phyloP scores from a whole-genome alignment of 2,329 filamentous ascomycete genomes.

The Aspergillus thermomutatus region DNA sequence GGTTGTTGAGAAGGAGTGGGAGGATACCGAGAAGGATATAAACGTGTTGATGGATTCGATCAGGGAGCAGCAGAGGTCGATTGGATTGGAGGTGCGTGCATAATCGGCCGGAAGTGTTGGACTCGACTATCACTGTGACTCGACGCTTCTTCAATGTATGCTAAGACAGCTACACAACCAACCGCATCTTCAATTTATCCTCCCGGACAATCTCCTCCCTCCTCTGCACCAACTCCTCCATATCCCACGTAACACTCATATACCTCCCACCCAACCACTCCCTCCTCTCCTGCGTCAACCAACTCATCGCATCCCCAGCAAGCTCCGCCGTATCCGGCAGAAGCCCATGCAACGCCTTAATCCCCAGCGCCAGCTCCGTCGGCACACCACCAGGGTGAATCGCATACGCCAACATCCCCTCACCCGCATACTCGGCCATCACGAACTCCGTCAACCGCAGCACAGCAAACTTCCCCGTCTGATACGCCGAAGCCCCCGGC shows the following conservation, averaged over 20 bases:
- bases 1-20: slow-evolving; percentile 21
- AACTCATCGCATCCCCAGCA: slow-evolving; percentile 21
- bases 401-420: slow-evolving; percentile 11
- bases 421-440: background rate
- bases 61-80: slow-evolving; percentile 5
- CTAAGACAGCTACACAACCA: background rate
- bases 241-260: slow-evolving; percentile 20
- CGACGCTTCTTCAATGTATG: background rate
- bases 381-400: slow-evolving; percentile 11
- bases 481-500: slow-evolving; percentile 28
- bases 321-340: slow-evolving; percentile 12
- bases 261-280: slow-evolving; percentile 27
- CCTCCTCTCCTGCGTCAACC: slow-evolving; percentile 19
- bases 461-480: slow-evolving; percentile 42
- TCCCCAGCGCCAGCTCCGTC: slow-evolving; percentile 8
- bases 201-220: slow-evolving; percentile 21
- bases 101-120: background rate
- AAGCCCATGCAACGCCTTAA: background rate
- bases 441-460: background rate
- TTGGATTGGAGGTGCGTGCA: slow-evolving; percentile 7
- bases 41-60: slow-evolving; percentile 12
- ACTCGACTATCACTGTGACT: slow-evolving; percentile 14
- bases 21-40: slow-evolving; percentile 16
- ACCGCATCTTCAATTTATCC: slow-evolving; percentile 20
- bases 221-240: slow-evolving; percentile 17